Base-by-base conservation (phyloP, 257 asterid species). In the Solanum pennellii region DNA sequence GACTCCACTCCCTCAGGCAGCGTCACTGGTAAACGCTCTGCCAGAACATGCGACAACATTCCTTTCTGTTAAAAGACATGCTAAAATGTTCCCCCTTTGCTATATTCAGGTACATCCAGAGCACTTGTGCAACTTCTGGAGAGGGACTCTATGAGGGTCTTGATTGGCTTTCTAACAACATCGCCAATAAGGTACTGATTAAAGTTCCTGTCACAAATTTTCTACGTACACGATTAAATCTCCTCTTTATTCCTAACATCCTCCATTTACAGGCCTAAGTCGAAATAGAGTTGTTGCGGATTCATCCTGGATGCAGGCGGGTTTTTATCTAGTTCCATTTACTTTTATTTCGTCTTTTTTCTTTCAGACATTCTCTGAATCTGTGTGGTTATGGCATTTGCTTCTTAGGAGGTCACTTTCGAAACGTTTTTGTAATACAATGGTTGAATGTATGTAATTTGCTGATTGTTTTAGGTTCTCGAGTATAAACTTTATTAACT, bases 1-100 rank as follows among this genome's bases (percentile, higher is more conserved):
- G 98, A 73, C 94, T 95, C 88, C 98, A 94, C 90, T 94, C 98
- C 72, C 98, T 95, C 90, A 89, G 97, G 92, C 98, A 95, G 94
- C 98, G 97, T 77, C 97, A 95, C 94, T 95, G 98, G 98, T 95
- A 49, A 80, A 65, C 44, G 2, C 42, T 15, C 84, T 16, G 65
- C 25, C 66, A 79, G 9, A 79, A 27, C 42, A 25, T 27, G 84
- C 9, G 84, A 15, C 84, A 8, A 15, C 41, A 14, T 45, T 0
- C 84, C 18, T 79, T 44, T 8, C 66, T 27, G 12, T 79, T 79
- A 9, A 45, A 45, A 79, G 59, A 45, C 42, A 27, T 45, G 2
- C 84, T 79, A 3, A 79, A 59, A 25, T 9, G 31, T 79, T 41
- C 1, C 35, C 41, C 35, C 0, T 25, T 9, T 9, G 15, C 18